A percentile compares a stretch with the other conserved stretches of the same genome.
phyloP scores from a whole-genome alignment of 352 stramenopile species.

The Phytophthora cryptogea region DNA sequence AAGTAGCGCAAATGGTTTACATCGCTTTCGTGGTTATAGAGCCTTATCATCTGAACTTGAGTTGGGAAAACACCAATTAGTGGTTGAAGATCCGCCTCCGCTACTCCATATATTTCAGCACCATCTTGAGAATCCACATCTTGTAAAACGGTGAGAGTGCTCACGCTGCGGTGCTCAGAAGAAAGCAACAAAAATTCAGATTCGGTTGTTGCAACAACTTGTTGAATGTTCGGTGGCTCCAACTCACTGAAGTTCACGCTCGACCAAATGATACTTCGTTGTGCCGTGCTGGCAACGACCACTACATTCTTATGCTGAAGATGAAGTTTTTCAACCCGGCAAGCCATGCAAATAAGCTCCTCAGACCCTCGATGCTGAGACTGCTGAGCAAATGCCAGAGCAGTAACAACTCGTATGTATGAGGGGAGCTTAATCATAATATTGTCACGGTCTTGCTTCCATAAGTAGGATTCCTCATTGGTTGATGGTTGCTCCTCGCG shows the following conservation, averaged over 20 bases:
- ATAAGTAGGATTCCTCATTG: background rate
- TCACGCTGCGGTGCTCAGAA: constrained; percentile 19
- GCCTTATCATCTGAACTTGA: constrained; percentile 25
- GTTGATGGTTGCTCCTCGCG: background rate
- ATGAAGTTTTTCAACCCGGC: constrained; percentile 9
- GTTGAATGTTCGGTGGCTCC: constrained; percentile 6
- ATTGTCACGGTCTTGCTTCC: background rate
- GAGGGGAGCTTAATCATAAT: constrained; percentile 16
- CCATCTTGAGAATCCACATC: background rate
- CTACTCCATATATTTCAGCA: background rate
- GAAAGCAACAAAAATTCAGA: constrained; percentile 33
- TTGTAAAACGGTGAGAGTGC: constrained; percentile 11
- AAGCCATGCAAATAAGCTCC: constrained; percentile 36
- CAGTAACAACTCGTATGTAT: constrained; percentile 13
- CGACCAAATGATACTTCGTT: constrained; percentile 28
- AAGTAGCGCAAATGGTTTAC: constrained; percentile 27
- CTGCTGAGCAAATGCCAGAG: constrained; percentile 25
- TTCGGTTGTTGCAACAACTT: constrained; percentile 26
- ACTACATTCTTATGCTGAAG: constrained; percentile 4
- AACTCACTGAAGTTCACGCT: constrained; percentile 12
- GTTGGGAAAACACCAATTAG: constrained; percentile 34
- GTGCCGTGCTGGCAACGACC: constrained; percentile 16
- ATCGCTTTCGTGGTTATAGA: constrained; percentile 17
- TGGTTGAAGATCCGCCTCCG: constrained; percentile 7
- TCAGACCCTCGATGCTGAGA: background rate